Base-by-base conservation (phyloP, 1,284 basidiomycete species). In the Marasmius fiardii region DNA sequence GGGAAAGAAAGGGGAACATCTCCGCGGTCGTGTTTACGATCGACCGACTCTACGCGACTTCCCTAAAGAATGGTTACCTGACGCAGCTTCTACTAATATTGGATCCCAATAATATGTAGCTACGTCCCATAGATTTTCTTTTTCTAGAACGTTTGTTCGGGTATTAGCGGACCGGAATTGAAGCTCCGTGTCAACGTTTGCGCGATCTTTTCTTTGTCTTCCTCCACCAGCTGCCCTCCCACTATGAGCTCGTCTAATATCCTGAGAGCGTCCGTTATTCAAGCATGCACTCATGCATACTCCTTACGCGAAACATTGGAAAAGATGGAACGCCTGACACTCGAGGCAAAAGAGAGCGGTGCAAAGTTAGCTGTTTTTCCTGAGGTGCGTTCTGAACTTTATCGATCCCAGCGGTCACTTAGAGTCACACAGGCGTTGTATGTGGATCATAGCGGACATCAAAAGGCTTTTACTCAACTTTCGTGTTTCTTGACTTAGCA, bases 21-120 rank as follows among this genome's bases (percentile, higher is more conserved):
- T 81, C 20, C 74, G 82, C 43, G 79, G 78, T 58, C 79, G 81
- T 58, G 73, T 81, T 43, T 76, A 80, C 48, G 71, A 75, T 34
- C 80, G 83, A 48, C 85, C 88, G 33, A 79, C 85, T 28, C 75
- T 92, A 55, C 76, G 72, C 58, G 91, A 93, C 64, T 94, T 93
- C 70, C 92, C 92, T 1, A 73, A 81, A 67, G 87, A 88, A 66
- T 94, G 92, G 92, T 73, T 94, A 59, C 86, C 85, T 45, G 60
- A 53, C 41, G 18, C 21, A 34, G n/a, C 26, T 51, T 28, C 33
- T 52, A 45, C 21, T 43, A 34, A 18, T 18, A 47, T 37, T 28
- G n/a, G 26, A 18, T n/a, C 28, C 18, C 37, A 37, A 37, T 56
- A 56, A 39, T 39, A 28, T 31, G 8, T 16, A 24, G 21, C 23